A percentile compares a stretch with the other conserved stretches of the same genome.
phyloP scores from a whole-genome alignment of 441 rosid species.

The Pelargonium citronellum region DNA sequence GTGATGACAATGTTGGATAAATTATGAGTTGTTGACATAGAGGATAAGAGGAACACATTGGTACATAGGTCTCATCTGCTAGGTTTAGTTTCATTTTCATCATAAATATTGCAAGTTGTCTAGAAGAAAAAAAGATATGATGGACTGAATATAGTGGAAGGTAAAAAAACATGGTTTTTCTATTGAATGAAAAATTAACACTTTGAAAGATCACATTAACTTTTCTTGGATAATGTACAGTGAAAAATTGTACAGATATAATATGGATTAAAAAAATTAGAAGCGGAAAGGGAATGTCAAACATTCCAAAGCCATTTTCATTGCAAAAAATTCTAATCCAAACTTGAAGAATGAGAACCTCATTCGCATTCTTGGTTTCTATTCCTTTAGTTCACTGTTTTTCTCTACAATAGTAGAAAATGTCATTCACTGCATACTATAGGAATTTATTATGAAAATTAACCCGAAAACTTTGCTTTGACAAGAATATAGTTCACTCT shows the following conservation, averaged over 20 bases:
- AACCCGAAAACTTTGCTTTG: conserved; percentile 2
- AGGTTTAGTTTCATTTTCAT: background rate
- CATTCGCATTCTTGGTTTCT: too few species aligned
- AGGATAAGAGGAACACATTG: background rate
- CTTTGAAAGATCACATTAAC: background rate
- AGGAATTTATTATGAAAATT: background rate
- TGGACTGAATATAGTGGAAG: background rate
- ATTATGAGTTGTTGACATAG: background rate
- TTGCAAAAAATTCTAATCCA: too few species aligned
- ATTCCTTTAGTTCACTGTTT: too few species aligned
- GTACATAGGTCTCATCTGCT: background rate
- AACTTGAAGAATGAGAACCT: too few species aligned
- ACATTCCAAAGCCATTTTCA: too few species aligned
- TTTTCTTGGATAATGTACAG: background rate
- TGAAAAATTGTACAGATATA: background rate
- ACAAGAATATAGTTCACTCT: background rate
- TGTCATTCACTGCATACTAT: background rate
- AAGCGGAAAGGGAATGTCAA: too few species aligned
- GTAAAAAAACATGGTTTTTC: background rate
- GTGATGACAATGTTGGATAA: background rate
- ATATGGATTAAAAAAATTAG: too few species aligned
- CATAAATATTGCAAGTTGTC: background rate
- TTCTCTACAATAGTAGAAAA: too few species aligned
- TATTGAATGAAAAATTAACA: background rate
- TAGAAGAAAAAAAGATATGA: background rate